Base-by-base conservation (phyloP, 306 rosid species). In the Rubus parviflorus region DNA sequence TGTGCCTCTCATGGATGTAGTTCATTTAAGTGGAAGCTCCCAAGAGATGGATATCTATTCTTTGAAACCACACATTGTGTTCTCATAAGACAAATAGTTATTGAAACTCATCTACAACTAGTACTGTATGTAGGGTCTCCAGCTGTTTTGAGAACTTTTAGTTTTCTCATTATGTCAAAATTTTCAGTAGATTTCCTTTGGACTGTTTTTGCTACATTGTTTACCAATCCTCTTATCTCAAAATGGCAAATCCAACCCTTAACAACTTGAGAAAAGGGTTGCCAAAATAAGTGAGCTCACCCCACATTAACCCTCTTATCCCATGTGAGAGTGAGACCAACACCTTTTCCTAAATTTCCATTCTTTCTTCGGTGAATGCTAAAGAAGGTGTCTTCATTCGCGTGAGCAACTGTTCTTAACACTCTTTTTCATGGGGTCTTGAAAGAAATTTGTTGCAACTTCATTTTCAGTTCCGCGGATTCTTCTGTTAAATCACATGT, bases 261-360 rank as follows among this genome's bases (percentile, higher is more conserved):
- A 66, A 41, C 65, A 20, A 20, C 20, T 51, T 49, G 63, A 65
- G 73, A 66, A 13, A 20, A 10, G 57, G 19, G 25, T 71, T 79
- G 19, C 82, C 67, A 49, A 71, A 61, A 23, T 38, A 61, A 53
- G 77, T 37, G 57, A 17, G 52, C 66, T 70, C 56, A 46, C 38
- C 67, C 58, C 43, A 72, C 40, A 38, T 17, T 40, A 13, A 23
- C 41, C 51, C 70, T 15, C 70, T 14, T 68, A 47, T 69, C 51
- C 30, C 22, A 41, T 67, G 67, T 22, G 54, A 6, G 74, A 65
- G 67, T 22, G 54, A 6, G 74, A 65, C 41, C 73, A 22, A n/a
- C 64, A 37, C 76, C 7, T 71, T 30, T 30, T 25, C 73, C 49
- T 54, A 38, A 35, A 3, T 20, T 58, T 20, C 20, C 53, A 12